Percentiles rank a stretch among this genome's conserved stretches.
Evolutionary conservation across 768 basidiomycete genomes (phyloP).

Genomic region (Macrolepiota albuminosa): DNA sequence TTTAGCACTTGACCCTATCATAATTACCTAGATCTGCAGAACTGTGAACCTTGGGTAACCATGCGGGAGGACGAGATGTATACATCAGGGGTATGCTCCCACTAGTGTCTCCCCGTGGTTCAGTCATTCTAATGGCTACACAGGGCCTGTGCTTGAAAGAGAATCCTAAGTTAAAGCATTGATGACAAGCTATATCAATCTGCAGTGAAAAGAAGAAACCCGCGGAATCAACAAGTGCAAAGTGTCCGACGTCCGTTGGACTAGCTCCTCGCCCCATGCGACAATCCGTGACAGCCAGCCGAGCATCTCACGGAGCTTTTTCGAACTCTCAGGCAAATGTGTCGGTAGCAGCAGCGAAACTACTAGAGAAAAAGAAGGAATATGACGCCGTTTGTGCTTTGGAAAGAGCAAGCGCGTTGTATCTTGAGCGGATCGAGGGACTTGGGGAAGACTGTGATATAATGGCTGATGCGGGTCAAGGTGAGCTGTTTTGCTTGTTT

Average conservation of each 20-base stretch:
- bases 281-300: constrained; percentile 47
- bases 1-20: neutral
- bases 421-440: constrained; percentile 62
- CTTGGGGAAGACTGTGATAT: constrained; percentile 69
- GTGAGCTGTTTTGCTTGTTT: constrained; percentile 27
- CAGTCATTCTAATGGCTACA: constrained; percentile 25
- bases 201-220: neutral
- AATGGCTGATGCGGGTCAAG: constrained; percentile 74
- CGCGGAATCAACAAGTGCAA: constrained; percentile 11
- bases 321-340: constrained; percentile 34
- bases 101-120: constrained; percentile 28
- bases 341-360: constrained; percentile 48
- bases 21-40: constrained; percentile 67
- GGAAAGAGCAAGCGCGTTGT: constrained; percentile 57
- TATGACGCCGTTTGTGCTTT: constrained; percentile 70
- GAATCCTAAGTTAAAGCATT: constrained; percentile 1
- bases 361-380: constrained; percentile 79
- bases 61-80: constrained; percentile 63
- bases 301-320: constrained; percentile 43
- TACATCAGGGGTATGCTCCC: constrained; percentile 42
- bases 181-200: neutral
- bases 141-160: constrained; percentile 2
- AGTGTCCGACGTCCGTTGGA: constrained; percentile 1
- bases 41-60: constrained; percentile 65
- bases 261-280: constrained; percentile 33